Conservation (phyloP, 805 yeast species). For the Ogataea sp. region DNA sequence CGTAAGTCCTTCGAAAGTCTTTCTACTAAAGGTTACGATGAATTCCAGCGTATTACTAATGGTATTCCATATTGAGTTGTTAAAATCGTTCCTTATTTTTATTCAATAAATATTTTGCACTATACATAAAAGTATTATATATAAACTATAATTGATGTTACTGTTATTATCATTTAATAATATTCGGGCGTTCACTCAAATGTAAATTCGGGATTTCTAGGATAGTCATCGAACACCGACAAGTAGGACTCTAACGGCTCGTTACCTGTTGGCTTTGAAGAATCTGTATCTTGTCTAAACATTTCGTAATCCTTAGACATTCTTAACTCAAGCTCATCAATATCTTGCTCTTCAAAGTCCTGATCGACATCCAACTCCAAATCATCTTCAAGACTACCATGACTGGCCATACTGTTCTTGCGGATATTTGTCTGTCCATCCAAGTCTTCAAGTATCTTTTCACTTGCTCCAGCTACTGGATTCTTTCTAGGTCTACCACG, state of each 20-base stretch:
- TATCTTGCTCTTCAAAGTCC: background rate
- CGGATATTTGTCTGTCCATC: background rate
- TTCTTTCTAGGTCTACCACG: slow-evolving; percentile 27
- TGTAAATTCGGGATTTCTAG: background rate
- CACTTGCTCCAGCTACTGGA: background rate
- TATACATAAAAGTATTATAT: background rate
- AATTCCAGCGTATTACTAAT: slow-evolving; percentile 91
- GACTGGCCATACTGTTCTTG: background rate
- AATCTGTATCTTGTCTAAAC: background rate
- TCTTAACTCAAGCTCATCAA: background rate
- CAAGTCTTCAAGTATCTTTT: background rate
- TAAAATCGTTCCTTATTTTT: too few relatives aligned
- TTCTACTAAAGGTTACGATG: slow-evolving; percentile 93
- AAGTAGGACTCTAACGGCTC: background rate
- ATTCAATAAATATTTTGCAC: background rate
- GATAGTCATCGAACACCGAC: slow-evolving; percentile 1
- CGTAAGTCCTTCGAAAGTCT: slow-evolving; percentile 76
- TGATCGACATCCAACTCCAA: too few relatives aligned
- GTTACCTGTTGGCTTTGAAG: too few relatives aligned
- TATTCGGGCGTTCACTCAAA: background rate
- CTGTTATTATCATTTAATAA: too few relatives aligned
- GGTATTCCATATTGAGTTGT: slow-evolving; percentile 81
- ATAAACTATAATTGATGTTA: background rate
- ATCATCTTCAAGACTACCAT: too few relatives aligned
- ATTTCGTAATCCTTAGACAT: background rate